Evolutionary conservation across 306 rosid genomes (phyloP).

Genomic region (Adenanthera pavonina): DNA sequence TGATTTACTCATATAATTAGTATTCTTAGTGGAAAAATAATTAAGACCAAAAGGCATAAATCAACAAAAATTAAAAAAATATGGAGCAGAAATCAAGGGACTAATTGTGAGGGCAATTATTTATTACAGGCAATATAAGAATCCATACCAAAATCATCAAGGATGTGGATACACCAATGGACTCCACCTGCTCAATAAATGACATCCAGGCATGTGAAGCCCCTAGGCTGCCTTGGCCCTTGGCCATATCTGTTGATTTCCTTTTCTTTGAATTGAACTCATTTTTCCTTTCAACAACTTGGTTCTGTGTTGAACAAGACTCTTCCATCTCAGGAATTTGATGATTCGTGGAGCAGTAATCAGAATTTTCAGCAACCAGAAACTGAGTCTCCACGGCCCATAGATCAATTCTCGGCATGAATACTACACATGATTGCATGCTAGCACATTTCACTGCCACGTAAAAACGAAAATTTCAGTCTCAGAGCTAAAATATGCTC

Average conservation of each 20-base stretch:
- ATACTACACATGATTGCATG: slow-evolving; percentile 62
- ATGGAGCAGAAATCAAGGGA: slow-evolving; percentile 1
- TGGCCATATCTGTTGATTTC: slow-evolving; percentile 45
- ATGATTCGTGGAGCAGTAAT: slow-evolving; percentile 47
- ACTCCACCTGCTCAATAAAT: slow-evolving; percentile 88
- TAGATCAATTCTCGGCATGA: slow-evolving; percentile 94
- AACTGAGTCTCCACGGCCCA: slow-evolving; percentile 75
- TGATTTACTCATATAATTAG: not conserved
- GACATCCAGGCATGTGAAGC: slow-evolving; percentile 86
- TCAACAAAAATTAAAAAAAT: slow-evolving; percentile 21
- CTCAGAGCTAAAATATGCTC: slow-evolving; percentile 21
- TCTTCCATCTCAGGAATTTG: slow-evolving; percentile 42
- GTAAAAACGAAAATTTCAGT: slow-evolving; percentile 39
- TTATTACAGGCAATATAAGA: slow-evolving; percentile 32
- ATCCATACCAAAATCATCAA: slow-evolving; percentile 79
- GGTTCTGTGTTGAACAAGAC: slow-evolving; percentile 38
- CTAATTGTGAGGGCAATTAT: slow-evolving; percentile 10
- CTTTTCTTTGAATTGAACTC: slow-evolving; percentile 42
- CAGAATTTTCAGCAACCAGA: slow-evolving; percentile 54
- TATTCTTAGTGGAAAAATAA: slow-evolving; percentile 19
- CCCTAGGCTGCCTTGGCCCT: slow-evolving; percentile 41
- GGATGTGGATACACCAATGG: slow-evolving; percentile 71
- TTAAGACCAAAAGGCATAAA: slow-evolving; percentile 8
- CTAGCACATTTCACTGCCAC: slow-evolving; percentile 85
- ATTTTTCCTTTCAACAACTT: slow-evolving; percentile 48